Evolutionary conservation across 2,329 filamentous ascomycete genomes (phyloP), one percentile per base, ranked within the genome.

Genomic region (Cladosporium sp.): DNA sequence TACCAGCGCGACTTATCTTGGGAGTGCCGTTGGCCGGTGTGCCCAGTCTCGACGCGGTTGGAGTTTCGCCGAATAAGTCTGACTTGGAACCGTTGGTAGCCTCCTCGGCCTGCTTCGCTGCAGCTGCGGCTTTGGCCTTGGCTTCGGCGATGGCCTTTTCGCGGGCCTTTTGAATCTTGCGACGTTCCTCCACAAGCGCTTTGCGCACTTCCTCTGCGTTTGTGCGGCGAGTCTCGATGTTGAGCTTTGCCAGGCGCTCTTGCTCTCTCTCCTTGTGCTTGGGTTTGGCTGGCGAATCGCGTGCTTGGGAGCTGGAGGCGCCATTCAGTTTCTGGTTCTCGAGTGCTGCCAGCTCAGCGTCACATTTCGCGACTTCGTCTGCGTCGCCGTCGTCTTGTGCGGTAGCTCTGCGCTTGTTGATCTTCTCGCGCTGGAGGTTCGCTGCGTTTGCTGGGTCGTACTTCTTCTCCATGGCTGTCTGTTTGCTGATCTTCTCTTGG

Each of bases 131-230:
- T 51, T 79, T 79, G 45, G 52, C 61, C 57, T 62, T 68, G 52
- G 57, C 59, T 47, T 64, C 62, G 33, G 77, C 57, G 82, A 82
- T 38, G 76, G 77, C 66, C 79, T 79, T 56, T 79, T 80, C 59
- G 74, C 74, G 66, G 7, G 65, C 67, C 11, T 64, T 56, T 42
- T 68, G 58, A 38, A 67, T 60, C 52, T 67, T 65, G 22, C 65
- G 60, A 16, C 70, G 69, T 71, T 98, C 93, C 58, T 85, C 85
- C 50, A 95, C 76, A 65, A 96, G 87, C 0, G 91, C 92, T 67
- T 88, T 87, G 53, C 92, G 88, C n/a, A 97, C 86, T 41, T 87
- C 84, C 65, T 95, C 88, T n/a, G 81, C 79, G 63, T 96, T 96
- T 58, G 84, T 79, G 52, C 84, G 83, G 54, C 92, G 84, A 69